phyloP scores from a whole-genome alignment of 2,329 filamentous ascomycete genomes.

The Dendryphion nanum region DNA sequence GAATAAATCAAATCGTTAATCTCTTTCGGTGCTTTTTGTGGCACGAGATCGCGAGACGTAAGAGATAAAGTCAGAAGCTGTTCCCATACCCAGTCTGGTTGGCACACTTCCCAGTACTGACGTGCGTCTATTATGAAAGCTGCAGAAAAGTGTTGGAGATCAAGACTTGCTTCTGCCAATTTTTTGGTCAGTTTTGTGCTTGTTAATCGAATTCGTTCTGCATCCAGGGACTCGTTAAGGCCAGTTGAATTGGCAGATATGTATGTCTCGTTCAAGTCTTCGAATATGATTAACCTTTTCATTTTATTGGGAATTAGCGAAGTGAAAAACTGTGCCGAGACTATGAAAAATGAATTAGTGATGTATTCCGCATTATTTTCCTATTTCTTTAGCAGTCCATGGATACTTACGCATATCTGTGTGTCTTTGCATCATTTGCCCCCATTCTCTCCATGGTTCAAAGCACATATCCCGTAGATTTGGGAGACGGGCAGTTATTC shows the following conservation, averaged over 20 bases:
- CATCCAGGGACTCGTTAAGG: neutral
- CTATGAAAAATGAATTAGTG: slow-evolving; percentile 2
- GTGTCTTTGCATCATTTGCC: neutral
- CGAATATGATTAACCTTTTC: slow-evolving; percentile 6
- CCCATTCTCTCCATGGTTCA: slow-evolving; percentile 9
- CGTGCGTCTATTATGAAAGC: slow-evolving; percentile 8
- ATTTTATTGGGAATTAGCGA: slow-evolving; percentile 4
- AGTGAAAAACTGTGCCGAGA: slow-evolving; percentile 2
- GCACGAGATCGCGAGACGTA: slow-evolving; percentile 6
- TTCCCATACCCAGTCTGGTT: slow-evolving; percentile 6
- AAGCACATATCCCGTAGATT: slow-evolving; percentile 6
- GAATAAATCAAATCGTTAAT: slow-evolving; percentile 2
- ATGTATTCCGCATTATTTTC: neutral
- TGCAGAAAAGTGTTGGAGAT: slow-evolving; percentile 7
- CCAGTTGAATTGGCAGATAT: neutral
- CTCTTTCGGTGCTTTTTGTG: neutral
- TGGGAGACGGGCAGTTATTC: slow-evolving; percentile 3
- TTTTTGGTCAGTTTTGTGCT: neutral
- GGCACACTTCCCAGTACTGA: slow-evolving; percentile 4
- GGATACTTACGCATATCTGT: slow-evolving; percentile 7
- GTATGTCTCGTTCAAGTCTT: slow-evolving; percentile 9
- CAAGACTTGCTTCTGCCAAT: slow-evolving; percentile 6
- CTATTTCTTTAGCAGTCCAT: neutral
- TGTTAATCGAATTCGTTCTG: slow-evolving; percentile 2
- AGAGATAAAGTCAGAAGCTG: slow-evolving; percentile 1